Evolutionary conservation across 2,329 filamentous ascomycete genomes (phyloP).

Genomic region (Talaromyces sp.): DNA sequence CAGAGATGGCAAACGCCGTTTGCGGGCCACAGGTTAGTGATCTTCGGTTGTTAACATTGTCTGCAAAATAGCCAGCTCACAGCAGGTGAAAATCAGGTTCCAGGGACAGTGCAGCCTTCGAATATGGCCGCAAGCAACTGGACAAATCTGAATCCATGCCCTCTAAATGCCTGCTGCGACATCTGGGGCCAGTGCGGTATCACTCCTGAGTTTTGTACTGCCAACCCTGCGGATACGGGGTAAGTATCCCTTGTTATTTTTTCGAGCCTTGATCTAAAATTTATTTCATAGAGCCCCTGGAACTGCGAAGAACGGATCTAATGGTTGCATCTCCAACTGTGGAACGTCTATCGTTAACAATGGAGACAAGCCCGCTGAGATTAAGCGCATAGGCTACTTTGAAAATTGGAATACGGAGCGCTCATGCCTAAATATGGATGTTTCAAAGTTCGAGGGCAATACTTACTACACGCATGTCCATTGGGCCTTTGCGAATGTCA

Average conservation of each 20-base stretch:
- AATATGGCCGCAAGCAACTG: slow-evolving; percentile 26
- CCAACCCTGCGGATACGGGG: slow-evolving; percentile 1
- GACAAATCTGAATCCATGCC: slow-evolving; percentile 42
- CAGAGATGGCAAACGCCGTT: slow-evolving; percentile 28
- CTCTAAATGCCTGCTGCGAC: slow-evolving; percentile 41
- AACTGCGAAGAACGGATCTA: slow-evolving; percentile 25
- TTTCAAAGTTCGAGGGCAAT: not conserved
- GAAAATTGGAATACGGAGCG: slow-evolving; percentile 20
- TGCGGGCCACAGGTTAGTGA: slow-evolving; percentile 40
- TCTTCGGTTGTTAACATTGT: not conserved
- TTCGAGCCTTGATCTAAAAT: not conserved
- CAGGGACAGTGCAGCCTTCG: slow-evolving; percentile 30
- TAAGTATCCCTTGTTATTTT: slow-evolving; percentile 12
- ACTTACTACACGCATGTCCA: not conserved
- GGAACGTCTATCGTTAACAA: slow-evolving; percentile 30
- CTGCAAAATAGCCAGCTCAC: not conserved
- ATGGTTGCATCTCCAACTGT: slow-evolving; percentile 41
- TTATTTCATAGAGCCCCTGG: slow-evolving; percentile 27
- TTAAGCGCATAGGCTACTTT: slow-evolving; percentile 26
- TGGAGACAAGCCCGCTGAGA: slow-evolving; percentile 14
- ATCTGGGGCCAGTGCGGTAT: slow-evolving; percentile 1
- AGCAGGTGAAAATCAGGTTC: slow-evolving; percentile 14
- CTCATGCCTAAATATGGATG: not conserved
- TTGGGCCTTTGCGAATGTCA: not conserved
- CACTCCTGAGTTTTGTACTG: slow-evolving; percentile 25